These are phyloP conservation scores for Diaporthe aspalathi DNA, from an alignment of 2,329 filamentous ascomycete species.

Conservation along the genomic window DNA sequence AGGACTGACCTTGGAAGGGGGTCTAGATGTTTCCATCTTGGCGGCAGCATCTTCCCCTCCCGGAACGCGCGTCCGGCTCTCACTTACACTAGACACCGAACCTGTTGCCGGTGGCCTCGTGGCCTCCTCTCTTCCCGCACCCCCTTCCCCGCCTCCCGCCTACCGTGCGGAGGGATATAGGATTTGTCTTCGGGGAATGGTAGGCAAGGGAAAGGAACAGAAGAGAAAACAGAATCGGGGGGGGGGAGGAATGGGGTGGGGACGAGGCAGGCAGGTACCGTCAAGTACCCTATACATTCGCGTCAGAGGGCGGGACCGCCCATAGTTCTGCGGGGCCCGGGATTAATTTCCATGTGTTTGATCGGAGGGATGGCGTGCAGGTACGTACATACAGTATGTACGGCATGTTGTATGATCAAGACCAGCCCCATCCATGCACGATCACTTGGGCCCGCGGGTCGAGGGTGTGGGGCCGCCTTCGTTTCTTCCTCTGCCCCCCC, in stretches of 20 bases:
- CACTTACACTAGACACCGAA: neutral
- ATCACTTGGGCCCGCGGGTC: neutral
- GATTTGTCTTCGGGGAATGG: neutral
- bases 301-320: neutral
- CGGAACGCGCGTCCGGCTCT: slow-evolving; percentile 4
- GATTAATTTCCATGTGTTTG: neutral
- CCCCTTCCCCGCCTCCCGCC: neutral
- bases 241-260: too few relatives aligned
- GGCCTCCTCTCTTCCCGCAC: neutral
- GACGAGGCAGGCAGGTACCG: neutral
- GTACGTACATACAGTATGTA: neutral
- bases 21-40: slow-evolving; percentile 6
- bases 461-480: neutral
- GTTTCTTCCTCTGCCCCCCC: neutral
- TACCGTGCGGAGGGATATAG: neutral
- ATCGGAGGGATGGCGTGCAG: neutral
- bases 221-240: too few relatives aligned
- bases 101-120: neutral
- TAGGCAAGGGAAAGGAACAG: neutral
- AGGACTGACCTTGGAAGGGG: neutral
- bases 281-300: neutral
- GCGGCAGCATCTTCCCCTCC: neutral
- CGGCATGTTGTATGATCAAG: neutral
- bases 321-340: neutral
- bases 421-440: neutral